Evolutionary conservation across 2,329 filamentous ascomycete genomes (phyloP).

Genomic region (Raffaelea ambrosiae): DNA sequence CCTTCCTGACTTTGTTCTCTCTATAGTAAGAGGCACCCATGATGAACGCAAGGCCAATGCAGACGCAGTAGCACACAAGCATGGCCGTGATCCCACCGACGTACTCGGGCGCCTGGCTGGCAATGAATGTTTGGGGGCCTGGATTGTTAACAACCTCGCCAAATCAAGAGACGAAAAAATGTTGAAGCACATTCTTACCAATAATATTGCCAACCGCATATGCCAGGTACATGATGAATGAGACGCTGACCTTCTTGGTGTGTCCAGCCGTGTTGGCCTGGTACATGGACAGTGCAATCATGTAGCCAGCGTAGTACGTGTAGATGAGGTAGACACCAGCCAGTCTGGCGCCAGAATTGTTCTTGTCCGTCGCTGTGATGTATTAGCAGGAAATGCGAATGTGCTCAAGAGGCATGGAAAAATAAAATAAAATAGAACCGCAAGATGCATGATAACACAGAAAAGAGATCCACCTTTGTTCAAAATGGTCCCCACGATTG

Average conservation of each 20-base stretch:
- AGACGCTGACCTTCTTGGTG: constrained; percentile 6
- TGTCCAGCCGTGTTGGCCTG: constrained; percentile 11
- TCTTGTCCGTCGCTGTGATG: background rate
- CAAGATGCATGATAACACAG: no score
- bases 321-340: background rate
- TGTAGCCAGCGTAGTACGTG: constrained; percentile 6
- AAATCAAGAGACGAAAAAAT: background rate
- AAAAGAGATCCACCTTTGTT: no score
- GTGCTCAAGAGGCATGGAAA: no score
- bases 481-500: background rate
- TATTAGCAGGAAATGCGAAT: no score
- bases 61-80: constrained; percentile 37
- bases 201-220: constrained; percentile 45
- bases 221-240: constrained; percentile 2
- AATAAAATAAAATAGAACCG: no score
- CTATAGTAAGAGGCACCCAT: constrained; percentile 39
- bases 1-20: constrained; percentile 29
- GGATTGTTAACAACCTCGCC: no score
- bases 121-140: constrained; percentile 46
- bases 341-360: background rate
- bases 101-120: constrained; percentile 41
- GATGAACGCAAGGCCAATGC: constrained; percentile 31
- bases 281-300: constrained; percentile 9
- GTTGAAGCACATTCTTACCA: constrained; percentile 13
- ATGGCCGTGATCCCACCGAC: constrained; percentile 46